phyloP scores from a whole-genome alignment of 176 grass and related monocot genomes.

The Puccinellia tenuiflora region DNA sequence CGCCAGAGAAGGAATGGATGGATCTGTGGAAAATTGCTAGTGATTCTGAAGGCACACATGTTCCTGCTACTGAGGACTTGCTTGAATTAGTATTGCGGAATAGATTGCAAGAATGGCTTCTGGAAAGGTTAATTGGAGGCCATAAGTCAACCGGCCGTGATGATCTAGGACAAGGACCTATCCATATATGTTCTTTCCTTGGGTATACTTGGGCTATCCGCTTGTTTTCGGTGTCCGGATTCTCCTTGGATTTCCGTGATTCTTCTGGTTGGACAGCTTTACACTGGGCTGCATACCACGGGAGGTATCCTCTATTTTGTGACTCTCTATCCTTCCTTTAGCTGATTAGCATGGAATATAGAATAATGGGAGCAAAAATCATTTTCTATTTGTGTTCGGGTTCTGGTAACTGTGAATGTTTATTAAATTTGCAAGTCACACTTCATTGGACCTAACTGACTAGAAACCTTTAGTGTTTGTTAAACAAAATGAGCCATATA shows the following conservation, averaged over 20 bases:
- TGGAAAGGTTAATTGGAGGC: constrained; percentile 75
- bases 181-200: constrained; percentile 90
- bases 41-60: constrained; percentile 23
- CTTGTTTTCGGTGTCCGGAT: constrained; percentile 67
- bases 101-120: constrained; percentile 95
- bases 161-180: constrained; percentile 76
- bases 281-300: constrained; percentile 83
- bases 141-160: constrained; percentile 60
- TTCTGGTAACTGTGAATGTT: not conserved
- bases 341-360: constrained; percentile 4
- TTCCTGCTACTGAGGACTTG: constrained; percentile 42
- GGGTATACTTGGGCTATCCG: constrained; percentile 83
- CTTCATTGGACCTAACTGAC: not conserved
- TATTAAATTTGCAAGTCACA: constrained; percentile 5
- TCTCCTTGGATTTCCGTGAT: constrained; percentile 98
- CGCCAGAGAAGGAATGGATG: constrained; percentile 77
- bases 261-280: constrained; percentile 88
- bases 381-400: not conserved
- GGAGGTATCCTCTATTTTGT: constrained; percentile 57
- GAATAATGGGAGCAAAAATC: not conserved
- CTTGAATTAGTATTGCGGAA: constrained; percentile 78
- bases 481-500: constrained; percentile 10
- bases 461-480: not conserved
- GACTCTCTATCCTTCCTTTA: constrained; percentile 14
- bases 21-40: constrained; percentile 45